phyloP scores from a whole-genome alignment of 441 rosid genomes.

The Omphalea diandra region DNA sequence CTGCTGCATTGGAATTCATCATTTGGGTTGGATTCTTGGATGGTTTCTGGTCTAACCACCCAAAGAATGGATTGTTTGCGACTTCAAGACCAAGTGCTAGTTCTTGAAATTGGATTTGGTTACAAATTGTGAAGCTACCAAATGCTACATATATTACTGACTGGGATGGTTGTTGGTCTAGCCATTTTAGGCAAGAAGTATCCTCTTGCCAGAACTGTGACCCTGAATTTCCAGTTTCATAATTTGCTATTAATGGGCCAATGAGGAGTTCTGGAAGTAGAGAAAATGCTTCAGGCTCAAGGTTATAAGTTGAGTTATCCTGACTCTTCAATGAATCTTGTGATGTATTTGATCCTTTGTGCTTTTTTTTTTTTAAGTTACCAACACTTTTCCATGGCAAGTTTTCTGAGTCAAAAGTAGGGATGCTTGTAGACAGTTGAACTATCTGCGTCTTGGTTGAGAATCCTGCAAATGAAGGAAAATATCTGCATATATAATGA shows the following conservation, averaged over 20 bases:
- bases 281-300: conserved; percentile 42
- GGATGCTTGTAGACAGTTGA: conserved; percentile 15
- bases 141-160: conserved; percentile 65
- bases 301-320: conserved; percentile 38
- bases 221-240: conserved; percentile 14
- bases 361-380: no score
- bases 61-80: conserved; percentile 37
- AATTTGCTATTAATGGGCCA: conserved; percentile 39
- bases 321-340: conserved; percentile 20
- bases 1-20: conserved; percentile 17
- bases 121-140: conserved; percentile 46
- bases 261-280: conserved; percentile 25
- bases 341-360: conserved; percentile 31
- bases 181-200: conserved; percentile 47
- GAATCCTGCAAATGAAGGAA: conserved; percentile 33
- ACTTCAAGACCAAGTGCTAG: conserved; percentile 51
- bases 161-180: conserved; percentile 40
- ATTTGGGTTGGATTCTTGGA: conserved; percentile 5
- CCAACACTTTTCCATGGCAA: conserved; percentile 44
- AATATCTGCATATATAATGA: no score
- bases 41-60: conserved; percentile 36
- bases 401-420: conserved; percentile 35
- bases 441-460: conserved; percentile 26
- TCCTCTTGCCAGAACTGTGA: conserved; percentile 55
- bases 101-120: conserved; percentile 43